Percentiles rank a stretch among this genome's conserved stretches.
phyloP scores from a whole-genome alignment of 352 stramenopile species.

The Halophytophthora polymorphica region DNA sequence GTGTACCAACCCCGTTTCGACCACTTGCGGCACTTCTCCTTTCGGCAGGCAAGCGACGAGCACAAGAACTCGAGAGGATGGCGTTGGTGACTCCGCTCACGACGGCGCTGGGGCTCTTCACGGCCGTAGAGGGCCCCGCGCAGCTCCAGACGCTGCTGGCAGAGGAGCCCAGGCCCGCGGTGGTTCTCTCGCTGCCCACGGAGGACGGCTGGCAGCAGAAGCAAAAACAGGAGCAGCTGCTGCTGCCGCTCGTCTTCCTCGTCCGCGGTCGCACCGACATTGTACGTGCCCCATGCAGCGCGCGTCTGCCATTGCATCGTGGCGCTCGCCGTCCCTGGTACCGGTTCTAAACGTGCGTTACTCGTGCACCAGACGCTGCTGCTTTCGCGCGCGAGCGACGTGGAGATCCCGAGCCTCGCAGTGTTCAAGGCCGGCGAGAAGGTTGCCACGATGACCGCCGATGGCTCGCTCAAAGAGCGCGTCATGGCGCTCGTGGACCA shows the following conservation, averaged over 20 bases:
- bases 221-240: slow-evolving; percentile 35
- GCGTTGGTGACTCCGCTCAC: not conserved
- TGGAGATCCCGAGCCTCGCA: slow-evolving; percentile 27
- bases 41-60: not conserved
- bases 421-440: slow-evolving; percentile 53
- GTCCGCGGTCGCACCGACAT: slow-evolving; percentile 62
- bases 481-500: slow-evolving; percentile 47
- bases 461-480: slow-evolving; percentile 44
- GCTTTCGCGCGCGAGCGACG: slow-evolving; percentile 31
- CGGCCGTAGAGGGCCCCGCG: not conserved
- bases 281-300: slow-evolving; percentile 24
- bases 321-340: not conserved
- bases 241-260: slow-evolving; percentile 55
- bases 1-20: no score
- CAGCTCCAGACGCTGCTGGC: not conserved
- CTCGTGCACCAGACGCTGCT: slow-evolving; percentile 32
- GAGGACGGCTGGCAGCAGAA: slow-evolving; percentile 25
- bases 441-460: slow-evolving; percentile 30
- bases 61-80: not conserved
- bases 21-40: no score
- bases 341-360: not conserved
- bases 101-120: not conserved
- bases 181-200: slow-evolving; percentile 20
- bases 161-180: slow-evolving; percentile 10
- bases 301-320: not conserved